Conservation (phyloP, 192 early-diverging fungal species). For the Glomus cerebriforme region DNA sequence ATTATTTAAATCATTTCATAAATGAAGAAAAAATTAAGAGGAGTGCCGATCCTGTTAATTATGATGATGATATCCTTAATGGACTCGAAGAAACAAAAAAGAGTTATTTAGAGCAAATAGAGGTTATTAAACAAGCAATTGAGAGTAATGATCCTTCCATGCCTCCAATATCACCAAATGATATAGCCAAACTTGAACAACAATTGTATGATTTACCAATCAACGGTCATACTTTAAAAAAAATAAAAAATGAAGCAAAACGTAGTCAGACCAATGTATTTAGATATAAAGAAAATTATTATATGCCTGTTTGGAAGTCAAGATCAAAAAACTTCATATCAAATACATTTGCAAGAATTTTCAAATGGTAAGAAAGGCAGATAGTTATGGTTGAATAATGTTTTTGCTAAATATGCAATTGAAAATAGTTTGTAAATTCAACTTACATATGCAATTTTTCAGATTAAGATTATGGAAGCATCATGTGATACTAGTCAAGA, state of each 20-base stretch:
- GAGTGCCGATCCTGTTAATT: conserved; percentile 7
- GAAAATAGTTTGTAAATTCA: too few relatives aligned
- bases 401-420: too few relatives aligned
- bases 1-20: conserved; percentile 35
- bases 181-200: conserved; percentile 21
- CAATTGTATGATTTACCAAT: conserved; percentile 31
- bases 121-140: conserved; percentile 36
- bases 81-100: conserved; percentile 28
- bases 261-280: background rate
- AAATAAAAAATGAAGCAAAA: conserved; percentile 25
- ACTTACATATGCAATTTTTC: too few relatives aligned
- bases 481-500: too few relatives aligned
- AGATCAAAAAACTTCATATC: too few relatives aligned
- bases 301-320: too few relatives aligned
- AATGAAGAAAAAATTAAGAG: conserved; percentile 33
- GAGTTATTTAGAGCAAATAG: conserved; percentile 16
- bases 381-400: too few relatives aligned
- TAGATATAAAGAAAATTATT: too few relatives aligned
- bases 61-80: conserved; percentile 25
- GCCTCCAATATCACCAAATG: conserved; percentile 16
- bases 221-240: conserved; percentile 34
- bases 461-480: too few relatives aligned
- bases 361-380: too few relatives aligned
- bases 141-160: conserved; percentile 7
- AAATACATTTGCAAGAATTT: too few relatives aligned